Conservation (phyloP, 192 early-diverging fungal species). For the Pilaira anomala region DNA sequence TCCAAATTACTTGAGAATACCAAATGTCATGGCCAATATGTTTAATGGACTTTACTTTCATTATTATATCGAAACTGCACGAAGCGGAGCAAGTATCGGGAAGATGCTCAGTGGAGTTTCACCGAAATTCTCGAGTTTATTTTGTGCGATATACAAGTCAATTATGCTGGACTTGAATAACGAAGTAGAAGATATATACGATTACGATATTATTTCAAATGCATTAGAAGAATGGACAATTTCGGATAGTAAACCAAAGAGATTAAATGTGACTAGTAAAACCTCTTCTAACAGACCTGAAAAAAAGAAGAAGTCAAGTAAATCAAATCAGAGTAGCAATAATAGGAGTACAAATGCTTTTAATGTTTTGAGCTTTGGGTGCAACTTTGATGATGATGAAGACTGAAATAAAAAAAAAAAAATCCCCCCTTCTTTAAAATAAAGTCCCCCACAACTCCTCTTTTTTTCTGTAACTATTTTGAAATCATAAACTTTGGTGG, state of each 20-base stretch:
- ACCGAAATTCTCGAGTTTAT: background rate
- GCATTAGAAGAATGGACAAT: background rate
- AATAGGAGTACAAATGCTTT: conserved; percentile 15
- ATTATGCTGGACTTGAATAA: conserved; percentile 7
- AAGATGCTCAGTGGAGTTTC: conserved; percentile 4
- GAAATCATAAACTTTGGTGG: background rate
- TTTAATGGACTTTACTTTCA: conserved; percentile 26
- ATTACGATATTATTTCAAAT: background rate
- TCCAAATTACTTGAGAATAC: conserved; percentile 21
- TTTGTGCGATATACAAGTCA: background rate
- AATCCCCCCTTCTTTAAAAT: background rate
- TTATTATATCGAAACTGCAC: conserved; percentile 4
- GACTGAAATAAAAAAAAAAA: background rate
- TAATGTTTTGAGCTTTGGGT: conserved; percentile 21
- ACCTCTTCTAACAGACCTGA: too few species aligned
- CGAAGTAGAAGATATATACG: background rate
- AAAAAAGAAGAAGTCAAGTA: conserved; percentile 10
- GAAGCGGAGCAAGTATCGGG: conserved; percentile 5
- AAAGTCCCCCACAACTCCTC: too few species aligned
- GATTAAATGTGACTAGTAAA: background rate
- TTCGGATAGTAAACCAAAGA: conserved; percentile 5
- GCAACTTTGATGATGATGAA: conserved; percentile 17
- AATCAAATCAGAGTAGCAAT: background rate
- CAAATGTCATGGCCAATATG: background rate
- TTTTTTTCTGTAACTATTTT: too few species aligned